A percentile compares a stretch with the other conserved stretches of the same genome.
Conservation (phyloP, 164 flowering plant genomes). For the Litsea cubeba region DNA sequence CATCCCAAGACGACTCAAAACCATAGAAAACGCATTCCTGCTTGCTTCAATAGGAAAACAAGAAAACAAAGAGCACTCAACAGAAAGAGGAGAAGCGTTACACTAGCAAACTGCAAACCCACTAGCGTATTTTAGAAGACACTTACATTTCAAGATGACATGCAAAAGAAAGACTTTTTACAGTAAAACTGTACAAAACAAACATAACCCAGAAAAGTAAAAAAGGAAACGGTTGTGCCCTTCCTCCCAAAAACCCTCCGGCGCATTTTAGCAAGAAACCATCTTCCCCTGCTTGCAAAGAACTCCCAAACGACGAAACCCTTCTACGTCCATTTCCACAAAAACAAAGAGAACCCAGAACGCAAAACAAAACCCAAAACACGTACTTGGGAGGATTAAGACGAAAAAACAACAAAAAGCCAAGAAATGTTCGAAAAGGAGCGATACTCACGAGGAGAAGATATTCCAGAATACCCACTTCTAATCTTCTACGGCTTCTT, state of each 20-base stretch:
- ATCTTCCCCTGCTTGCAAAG: background rate
- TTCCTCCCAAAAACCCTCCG: background rate
- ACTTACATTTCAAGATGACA: background rate
- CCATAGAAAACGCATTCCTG: slow-evolving; percentile 16
- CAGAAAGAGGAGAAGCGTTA: background rate
- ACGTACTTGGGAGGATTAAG: too few species aligned
- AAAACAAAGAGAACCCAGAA: too few species aligned
- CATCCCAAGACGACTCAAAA: slow-evolving; percentile 31
- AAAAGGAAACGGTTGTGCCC: background rate
- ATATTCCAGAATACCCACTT: background rate
- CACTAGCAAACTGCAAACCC: background rate
- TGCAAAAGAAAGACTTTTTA: background rate
- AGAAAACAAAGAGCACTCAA: background rate
- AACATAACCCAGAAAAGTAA: background rate
- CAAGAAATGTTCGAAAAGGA: too few species aligned
- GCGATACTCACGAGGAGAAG: background rate
- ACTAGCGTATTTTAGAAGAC: background rate
- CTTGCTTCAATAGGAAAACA: background rate
- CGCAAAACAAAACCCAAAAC: too few species aligned
- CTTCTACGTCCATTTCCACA: too few species aligned
- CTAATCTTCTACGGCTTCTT: background rate
- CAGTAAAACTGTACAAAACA: background rate
- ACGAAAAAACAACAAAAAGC: too few species aligned
- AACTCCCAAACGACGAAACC: too few species aligned
- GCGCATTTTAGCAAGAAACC: background rate